phyloP scores from a whole-genome alignment of 1,284 basidiomycete species.

The Boletus smithii region DNA sequence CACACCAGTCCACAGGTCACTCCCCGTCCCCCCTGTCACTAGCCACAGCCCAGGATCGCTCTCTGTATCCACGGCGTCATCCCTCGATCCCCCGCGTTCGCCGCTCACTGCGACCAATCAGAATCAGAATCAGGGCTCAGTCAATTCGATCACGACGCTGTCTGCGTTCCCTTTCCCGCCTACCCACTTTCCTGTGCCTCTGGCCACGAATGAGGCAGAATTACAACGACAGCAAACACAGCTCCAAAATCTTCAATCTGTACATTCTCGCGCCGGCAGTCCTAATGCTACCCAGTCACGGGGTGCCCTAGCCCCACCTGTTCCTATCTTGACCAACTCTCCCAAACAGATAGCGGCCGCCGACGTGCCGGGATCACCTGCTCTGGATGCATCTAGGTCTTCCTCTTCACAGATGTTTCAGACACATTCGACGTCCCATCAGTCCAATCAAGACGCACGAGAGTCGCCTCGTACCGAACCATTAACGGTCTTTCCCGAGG shows the following conservation, averaged over 20 bases:
- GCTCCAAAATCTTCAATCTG: constrained; percentile 19
- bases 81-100: constrained; percentile 36
- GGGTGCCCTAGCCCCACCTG: constrained; percentile 25
- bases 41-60: constrained; percentile 13
- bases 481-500: neutral
- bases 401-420: no score
- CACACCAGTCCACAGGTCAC: constrained; percentile 18
- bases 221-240: constrained; percentile 31
- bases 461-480: neutral
- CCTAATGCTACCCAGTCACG: constrained; percentile 24
- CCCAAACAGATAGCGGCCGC: constrained; percentile 13
- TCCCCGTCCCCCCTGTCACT: constrained; percentile 25
- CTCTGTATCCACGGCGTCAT: constrained; percentile 2
- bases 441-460: constrained; percentile 2
- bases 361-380: constrained; percentile 6
- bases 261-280: constrained; percentile 19
- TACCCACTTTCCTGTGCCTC: constrained; percentile 63
- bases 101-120: constrained; percentile 37
- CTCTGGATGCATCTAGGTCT: constrained; percentile 1
- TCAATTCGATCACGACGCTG: constrained; percentile 60
- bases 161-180: constrained; percentile 71
- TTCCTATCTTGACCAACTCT: constrained; percentile 22
- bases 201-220: constrained; percentile 33
- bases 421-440: constrained; percentile 9
- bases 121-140: constrained; percentile 33